These are phyloP conservation scores for Geotrichum citri-aurantii DNA, from an alignment of 1,139 yeast species.

Conservation along the genomic window DNA sequence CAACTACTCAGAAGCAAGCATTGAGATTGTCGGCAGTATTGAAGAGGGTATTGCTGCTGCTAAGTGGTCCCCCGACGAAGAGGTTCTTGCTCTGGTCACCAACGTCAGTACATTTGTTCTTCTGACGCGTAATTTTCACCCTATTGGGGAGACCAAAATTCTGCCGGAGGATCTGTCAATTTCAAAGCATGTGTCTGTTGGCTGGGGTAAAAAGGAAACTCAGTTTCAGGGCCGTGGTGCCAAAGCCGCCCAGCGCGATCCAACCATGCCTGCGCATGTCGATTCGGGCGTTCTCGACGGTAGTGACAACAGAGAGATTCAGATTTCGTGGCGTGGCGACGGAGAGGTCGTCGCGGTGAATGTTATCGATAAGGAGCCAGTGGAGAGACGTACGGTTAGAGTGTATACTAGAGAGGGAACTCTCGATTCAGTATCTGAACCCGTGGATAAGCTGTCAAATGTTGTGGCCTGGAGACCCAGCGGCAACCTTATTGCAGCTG, in stretches of 20 bases:
- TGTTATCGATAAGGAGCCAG: slow-evolving; percentile 47
- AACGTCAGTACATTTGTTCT: slow-evolving; percentile 53
- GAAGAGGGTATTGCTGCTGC: slow-evolving; percentile 74
- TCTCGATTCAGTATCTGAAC: slow-evolving; percentile 81
- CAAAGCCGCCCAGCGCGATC: slow-evolving; percentile 78
- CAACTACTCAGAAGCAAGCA: slow-evolving; percentile 39
- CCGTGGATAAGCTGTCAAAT: slow-evolving; percentile 76
- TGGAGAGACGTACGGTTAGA: slow-evolving; percentile 69
- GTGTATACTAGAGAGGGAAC: slow-evolving; percentile 72
- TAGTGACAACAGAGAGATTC: slow-evolving; percentile 42
- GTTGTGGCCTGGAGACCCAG: slow-evolving; percentile 83
- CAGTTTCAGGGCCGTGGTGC: slow-evolving; percentile 96
- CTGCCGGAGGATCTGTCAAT: slow-evolving; percentile 59
- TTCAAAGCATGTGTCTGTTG: slow-evolving; percentile 88
- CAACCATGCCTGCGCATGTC: slow-evolving; percentile 75
- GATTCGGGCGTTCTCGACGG: slow-evolving; percentile 61
- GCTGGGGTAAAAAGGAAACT: slow-evolving; percentile 98
- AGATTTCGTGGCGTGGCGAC: slow-evolving; percentile 92
- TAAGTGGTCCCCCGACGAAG: slow-evolving; percentile 89
- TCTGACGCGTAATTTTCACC: slow-evolving; percentile 74
- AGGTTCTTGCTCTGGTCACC: slow-evolving; percentile 61
- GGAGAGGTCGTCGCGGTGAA: slow-evolving; percentile 75
- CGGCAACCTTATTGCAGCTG: slow-evolving; percentile 79
- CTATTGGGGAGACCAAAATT: slow-evolving; percentile 59
- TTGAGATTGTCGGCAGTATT: slow-evolving; percentile 76